Conservation (phyloP, 2,329 filamentous ascomycete genomes). For the Claviceps pusilla region DNA sequence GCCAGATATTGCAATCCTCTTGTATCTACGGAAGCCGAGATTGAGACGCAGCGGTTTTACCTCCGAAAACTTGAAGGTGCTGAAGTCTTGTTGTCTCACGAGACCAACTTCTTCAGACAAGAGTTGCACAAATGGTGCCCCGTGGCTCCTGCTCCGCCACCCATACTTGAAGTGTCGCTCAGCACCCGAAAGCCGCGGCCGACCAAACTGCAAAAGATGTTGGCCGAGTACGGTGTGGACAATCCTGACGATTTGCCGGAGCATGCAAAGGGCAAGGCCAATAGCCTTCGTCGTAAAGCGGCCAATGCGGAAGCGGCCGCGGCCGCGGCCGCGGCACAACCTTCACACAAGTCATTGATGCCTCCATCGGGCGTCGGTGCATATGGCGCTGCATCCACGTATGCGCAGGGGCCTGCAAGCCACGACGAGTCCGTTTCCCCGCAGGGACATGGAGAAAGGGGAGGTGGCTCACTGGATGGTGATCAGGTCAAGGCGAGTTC, state of each 20-base stretch:
- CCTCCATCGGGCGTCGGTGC: conserved; percentile 8
- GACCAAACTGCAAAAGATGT: conserved; percentile 91
- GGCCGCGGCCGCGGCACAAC: conserved; percentile 25
- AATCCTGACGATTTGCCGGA: conserved; percentile 83
- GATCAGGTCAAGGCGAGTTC: conserved; percentile 20
- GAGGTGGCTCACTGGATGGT: neutral
- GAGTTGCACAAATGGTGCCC: conserved; percentile 91
- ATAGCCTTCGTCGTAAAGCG: conserved; percentile 58
- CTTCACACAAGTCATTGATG: conserved; percentile 8
- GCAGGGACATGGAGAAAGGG: neutral
- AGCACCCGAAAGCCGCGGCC: conserved; percentile 91
- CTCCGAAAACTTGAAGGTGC: conserved; percentile 93
- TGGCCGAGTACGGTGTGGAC: conserved; percentile 74
- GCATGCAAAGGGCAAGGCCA: conserved; percentile 63
- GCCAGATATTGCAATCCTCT: conserved; percentile 66
- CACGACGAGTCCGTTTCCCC: conserved; percentile 7
- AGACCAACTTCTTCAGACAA: conserved; percentile 96
- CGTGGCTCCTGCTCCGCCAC: conserved; percentile 72
- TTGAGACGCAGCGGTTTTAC: conserved; percentile 84
- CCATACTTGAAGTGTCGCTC: conserved; percentile 70
- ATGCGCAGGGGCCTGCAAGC: conserved; percentile 6
- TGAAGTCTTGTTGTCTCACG: conserved; percentile 76
- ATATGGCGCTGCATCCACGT: conserved; percentile 15
- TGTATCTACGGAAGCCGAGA: conserved; percentile 69
- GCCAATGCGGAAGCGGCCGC: conserved; percentile 40